phyloP scores from a whole-genome alignment of 495 filamentous ascomycete species.

The Glarea lozoyensis region DNA sequence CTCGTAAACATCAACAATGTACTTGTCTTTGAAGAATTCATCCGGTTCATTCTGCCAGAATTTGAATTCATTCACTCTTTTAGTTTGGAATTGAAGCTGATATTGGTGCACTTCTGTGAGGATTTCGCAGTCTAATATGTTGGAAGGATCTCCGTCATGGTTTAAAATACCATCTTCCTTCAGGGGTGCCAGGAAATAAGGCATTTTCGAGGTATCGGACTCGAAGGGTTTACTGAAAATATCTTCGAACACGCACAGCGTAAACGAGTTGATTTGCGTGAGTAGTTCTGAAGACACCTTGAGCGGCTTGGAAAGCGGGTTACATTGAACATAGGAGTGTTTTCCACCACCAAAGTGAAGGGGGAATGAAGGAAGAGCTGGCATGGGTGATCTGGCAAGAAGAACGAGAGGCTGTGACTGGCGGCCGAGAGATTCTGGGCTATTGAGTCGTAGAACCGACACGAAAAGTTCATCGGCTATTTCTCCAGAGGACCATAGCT shows the following conservation, averaged over 20 bases:
- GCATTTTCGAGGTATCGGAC: conserved; percentile 49
- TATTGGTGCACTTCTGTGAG: conserved; percentile 43
- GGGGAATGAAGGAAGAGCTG: conserved; percentile 56
- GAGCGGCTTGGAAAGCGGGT: conserved; percentile 26
- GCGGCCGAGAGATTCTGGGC: conserved; percentile 48
- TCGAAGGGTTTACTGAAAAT: conserved; percentile 84
- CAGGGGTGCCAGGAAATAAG: conserved; percentile 79
- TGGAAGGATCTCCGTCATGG: conserved; percentile 13
- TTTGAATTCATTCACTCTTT: conserved; percentile 25
- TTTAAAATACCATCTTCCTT: conserved; percentile 6
- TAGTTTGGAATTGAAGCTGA: conserved; percentile 38
- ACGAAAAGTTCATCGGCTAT: conserved; percentile 51
- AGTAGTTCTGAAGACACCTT: conserved; percentile 31
- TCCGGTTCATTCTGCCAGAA: conserved; percentile 26
- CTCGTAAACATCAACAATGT: conserved; percentile 66
- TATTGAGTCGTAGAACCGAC: conserved; percentile 52
- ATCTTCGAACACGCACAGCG: conserved; percentile 69
- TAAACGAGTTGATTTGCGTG: conserved; percentile 54
- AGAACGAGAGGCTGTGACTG: conserved; percentile 59
- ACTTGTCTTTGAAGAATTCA: conserved; percentile 51
- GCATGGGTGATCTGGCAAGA: conserved; percentile 58
- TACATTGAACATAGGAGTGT: conserved; percentile 11
- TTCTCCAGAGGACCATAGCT: conserved; percentile 53
- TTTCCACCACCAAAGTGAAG: conserved; percentile 58
- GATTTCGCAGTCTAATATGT: conserved; percentile 59